These are phyloP conservation scores for Claviceps monticola DNA, from an alignment of 2,329 filamentous ascomycete species.

Conservation along the genomic window DNA sequence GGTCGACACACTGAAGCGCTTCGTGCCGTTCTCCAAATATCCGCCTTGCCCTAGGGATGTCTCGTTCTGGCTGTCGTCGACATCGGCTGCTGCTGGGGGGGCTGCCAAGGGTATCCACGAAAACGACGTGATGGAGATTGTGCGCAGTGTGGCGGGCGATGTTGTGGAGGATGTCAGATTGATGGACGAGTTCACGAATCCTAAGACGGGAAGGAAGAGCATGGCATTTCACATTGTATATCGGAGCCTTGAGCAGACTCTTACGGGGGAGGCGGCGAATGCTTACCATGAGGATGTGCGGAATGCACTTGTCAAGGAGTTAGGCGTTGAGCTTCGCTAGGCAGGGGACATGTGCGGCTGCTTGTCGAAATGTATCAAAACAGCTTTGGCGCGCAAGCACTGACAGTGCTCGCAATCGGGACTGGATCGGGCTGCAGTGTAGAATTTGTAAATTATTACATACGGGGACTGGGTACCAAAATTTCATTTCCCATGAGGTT, in stretches of 20 bases:
- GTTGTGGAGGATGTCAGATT: conserved; percentile 75
- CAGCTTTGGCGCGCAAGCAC: too few species aligned
- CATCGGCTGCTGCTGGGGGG: conserved; percentile 35
- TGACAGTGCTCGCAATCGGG: too few species aligned
- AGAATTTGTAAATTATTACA: too few species aligned
- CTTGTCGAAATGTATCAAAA: neutral
- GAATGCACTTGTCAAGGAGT: conserved; percentile 47
- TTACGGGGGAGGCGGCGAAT: conserved; percentile 75
- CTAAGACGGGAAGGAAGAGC: conserved; percentile 69
- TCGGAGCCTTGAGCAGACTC: conserved; percentile 75
- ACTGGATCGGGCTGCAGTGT: too few species aligned
- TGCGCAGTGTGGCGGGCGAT: conserved; percentile 70
- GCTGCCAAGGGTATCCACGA: conserved; percentile 52
- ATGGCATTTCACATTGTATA: conserved; percentile 91
- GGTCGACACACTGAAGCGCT: conserved; percentile 41
- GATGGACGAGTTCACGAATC: conserved; percentile 78
- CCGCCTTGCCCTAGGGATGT: conserved; percentile 85
- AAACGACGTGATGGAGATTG: conserved; percentile 95
- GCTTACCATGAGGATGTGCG: conserved; percentile 57
- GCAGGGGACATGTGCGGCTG: neutral
- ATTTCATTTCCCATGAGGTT: too few species aligned
- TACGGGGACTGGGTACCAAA: too few species aligned
- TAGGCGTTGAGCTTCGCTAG: conserved; percentile 55
- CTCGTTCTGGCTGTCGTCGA: conserved; percentile 65
- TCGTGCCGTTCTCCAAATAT: conserved; percentile 81